Percentiles rank a stretch among this genome's conserved stretches.
Evolutionary conservation across 331 rosid species (phyloP).

Genomic region (Erythrophleum ivorense): DNA sequence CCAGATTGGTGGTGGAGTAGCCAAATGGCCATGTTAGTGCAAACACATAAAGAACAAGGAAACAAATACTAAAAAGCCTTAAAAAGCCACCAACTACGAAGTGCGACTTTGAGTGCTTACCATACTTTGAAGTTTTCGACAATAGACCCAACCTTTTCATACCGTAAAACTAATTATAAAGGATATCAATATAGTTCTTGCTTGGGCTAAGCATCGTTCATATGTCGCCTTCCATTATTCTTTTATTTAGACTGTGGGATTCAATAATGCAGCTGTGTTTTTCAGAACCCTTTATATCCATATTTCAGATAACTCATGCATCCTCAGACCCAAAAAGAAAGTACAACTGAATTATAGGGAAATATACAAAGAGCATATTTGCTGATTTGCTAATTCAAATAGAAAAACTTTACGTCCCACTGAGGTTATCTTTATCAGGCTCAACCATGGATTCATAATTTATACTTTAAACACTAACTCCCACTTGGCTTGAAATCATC

Average conservation of each 20-base stretch:
- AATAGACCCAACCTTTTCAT: conserved; percentile 9
- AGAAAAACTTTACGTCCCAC: background rate
- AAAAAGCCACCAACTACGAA: conserved; percentile 30
- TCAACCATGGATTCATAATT: conserved; percentile 19
- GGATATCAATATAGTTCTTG: background rate
- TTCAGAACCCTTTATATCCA: conserved; percentile 32
- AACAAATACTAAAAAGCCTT: background rate
- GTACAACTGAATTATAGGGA: background rate
- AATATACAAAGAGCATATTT: background rate
- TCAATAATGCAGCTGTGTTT: conserved; percentile 32
- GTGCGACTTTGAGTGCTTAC: conserved; percentile 37
- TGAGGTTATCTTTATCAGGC: background rate
- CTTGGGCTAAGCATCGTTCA: conserved; percentile 39
- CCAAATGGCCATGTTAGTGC: conserved; percentile 40
- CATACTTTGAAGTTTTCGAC: conserved; percentile 20
- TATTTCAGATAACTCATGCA: conserved; percentile 12
- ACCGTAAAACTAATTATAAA: conserved; percentile 1
- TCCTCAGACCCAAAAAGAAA: background rate
- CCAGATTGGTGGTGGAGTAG: conserved; percentile 40
- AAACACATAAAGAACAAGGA: conserved; percentile 44
- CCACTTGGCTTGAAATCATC: conserved; percentile 7
- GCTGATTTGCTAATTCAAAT: background rate
- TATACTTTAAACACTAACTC: conserved; percentile 21
- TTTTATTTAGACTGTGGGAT: conserved; percentile 7
- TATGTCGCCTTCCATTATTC: conserved; percentile 36